Evolutionary conservation across 371 early-diverging fungal genomes (phyloP).

Genomic region (Haplosporangium sp.): DNA sequence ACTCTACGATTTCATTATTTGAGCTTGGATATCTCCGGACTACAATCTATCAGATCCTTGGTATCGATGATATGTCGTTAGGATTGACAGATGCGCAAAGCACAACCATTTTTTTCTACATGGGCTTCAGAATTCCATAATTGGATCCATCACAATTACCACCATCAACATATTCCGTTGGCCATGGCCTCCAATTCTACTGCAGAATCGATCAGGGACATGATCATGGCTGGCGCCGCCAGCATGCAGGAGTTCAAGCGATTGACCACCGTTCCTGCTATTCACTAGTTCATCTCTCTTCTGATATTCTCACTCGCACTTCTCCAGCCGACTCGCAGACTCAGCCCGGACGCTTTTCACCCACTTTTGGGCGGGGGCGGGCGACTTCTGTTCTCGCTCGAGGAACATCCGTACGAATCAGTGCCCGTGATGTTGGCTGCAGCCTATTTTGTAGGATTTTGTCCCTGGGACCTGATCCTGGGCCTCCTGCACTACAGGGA

Average conservation of each 20-base stretch:
- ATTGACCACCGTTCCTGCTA: background rate
- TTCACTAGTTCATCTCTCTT: constrained; percentile 5
- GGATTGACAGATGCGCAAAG: too few relatives aligned
- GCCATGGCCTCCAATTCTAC: too few relatives aligned
- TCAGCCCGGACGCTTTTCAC: background rate
- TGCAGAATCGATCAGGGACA: too few relatives aligned
- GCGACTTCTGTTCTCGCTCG: constrained; percentile 14
- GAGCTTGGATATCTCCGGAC: too few relatives aligned
- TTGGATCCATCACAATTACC: too few relatives aligned
- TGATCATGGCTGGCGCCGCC: too few relatives aligned
- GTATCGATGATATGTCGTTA: too few relatives aligned
- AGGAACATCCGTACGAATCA: background rate
- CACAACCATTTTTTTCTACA: too few relatives aligned
- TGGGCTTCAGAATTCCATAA: too few relatives aligned
- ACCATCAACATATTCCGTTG: too few relatives aligned
- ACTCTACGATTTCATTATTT: too few relatives aligned
- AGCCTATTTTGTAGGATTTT: constrained; percentile 18
- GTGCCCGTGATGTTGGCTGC: constrained; percentile 3
- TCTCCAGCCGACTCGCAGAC: constrained; percentile 5
- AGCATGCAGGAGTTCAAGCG: background rate
- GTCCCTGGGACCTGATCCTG: constrained; percentile 3
- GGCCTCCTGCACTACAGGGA: constrained; percentile 5
- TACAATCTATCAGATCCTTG: too few relatives aligned
- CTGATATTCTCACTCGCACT: constrained; percentile 17
- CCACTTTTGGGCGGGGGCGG: constrained; percentile 12